Conservation (phyloP, 768 basidiomycete genomes). For the Coprinopsis sp. region DNA sequence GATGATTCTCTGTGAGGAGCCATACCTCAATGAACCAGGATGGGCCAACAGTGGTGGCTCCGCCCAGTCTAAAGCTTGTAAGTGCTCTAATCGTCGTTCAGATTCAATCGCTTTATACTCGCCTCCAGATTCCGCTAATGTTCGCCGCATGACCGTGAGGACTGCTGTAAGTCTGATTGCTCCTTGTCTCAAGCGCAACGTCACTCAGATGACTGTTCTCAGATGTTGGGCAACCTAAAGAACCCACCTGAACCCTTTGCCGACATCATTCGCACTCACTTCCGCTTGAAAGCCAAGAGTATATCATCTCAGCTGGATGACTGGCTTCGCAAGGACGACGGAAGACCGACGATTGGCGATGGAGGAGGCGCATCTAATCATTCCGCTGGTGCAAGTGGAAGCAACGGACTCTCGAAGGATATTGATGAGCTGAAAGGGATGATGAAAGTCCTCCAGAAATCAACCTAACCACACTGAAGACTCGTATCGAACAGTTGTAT, state of each 20-base stretch:
- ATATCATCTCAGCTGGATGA: constrained; percentile 71
- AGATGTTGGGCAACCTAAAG: constrained; percentile 86
- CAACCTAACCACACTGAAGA: neutral
- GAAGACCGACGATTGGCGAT: constrained; percentile 50
- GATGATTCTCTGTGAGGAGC: constrained; percentile 93
- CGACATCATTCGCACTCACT: constrained; percentile 88
- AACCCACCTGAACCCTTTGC: constrained; percentile 81
- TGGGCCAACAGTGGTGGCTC: constrained; percentile 74
- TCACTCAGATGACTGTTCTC: constrained; percentile 9
- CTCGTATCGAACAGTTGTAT: neutral
- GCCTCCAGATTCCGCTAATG: constrained; percentile 93
- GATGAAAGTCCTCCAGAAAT: constrained; percentile 41
- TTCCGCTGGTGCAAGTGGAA: constrained; percentile 34
- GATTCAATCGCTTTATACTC: too few relatives aligned
- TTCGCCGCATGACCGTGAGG: constrained; percentile 87
- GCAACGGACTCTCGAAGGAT: constrained; percentile 65
- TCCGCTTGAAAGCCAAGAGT: constrained; percentile 73
- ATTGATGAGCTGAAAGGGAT: constrained; percentile 65
- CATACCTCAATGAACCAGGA: constrained; percentile 90
- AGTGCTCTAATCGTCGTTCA: constrained; percentile 23
- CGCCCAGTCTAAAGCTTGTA: constrained; percentile 73
- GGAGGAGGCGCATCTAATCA: constrained; percentile 41
- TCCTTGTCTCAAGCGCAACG: too few relatives aligned
- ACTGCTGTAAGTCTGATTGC: constrained; percentile 62
- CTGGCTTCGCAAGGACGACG: constrained; percentile 78